Evolutionary conservation across 108 stramenopile species (phyloP).

Genomic region (Fistulifera solaris): DNA sequence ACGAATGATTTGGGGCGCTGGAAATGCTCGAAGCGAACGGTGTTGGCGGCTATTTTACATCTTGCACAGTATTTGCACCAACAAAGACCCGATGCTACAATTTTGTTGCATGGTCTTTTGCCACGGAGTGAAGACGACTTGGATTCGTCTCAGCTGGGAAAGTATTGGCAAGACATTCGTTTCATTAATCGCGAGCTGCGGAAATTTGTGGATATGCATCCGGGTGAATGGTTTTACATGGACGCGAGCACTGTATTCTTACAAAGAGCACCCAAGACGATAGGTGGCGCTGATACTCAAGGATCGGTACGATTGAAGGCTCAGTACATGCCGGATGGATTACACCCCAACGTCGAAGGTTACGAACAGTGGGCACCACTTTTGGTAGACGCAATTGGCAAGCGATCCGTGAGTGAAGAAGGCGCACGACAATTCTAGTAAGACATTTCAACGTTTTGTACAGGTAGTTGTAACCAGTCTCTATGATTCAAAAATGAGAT

Average conservation of each 20-base stretch:
- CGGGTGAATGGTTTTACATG: conserved; percentile 5
- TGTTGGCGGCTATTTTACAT: conserved; percentile 5
- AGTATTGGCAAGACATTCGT: not conserved
- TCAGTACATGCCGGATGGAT: conserved; percentile 8
- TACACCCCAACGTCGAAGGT: conserved; percentile 18
- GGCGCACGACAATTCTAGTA: too few species aligned
- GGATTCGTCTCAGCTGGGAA: not conserved
- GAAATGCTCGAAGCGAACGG: conserved; percentile 1
- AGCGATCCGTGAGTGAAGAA: not conserved
- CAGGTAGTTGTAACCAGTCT: too few species aligned
- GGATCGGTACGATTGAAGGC: not conserved
- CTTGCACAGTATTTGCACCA: conserved; percentile 5
- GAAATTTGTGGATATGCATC: not conserved
- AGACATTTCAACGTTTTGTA: too few species aligned
- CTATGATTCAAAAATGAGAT: too few species aligned
- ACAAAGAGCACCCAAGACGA: not conserved
- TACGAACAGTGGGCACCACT: conserved; percentile 9
- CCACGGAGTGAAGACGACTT: conserved; percentile 6
- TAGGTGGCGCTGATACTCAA: not conserved
- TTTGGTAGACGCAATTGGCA: conserved; percentile 7
- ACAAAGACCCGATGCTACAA: conserved; percentile 4
- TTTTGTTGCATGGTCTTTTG: conserved; percentile 7
- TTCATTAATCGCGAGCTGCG: conserved; percentile 1
- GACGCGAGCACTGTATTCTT: not conserved
- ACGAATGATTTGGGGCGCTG: conserved; percentile 9